Evolutionary conservation across 176 grass and related monocot species (phyloP).

Genomic region (Calamus simplicifolius): DNA sequence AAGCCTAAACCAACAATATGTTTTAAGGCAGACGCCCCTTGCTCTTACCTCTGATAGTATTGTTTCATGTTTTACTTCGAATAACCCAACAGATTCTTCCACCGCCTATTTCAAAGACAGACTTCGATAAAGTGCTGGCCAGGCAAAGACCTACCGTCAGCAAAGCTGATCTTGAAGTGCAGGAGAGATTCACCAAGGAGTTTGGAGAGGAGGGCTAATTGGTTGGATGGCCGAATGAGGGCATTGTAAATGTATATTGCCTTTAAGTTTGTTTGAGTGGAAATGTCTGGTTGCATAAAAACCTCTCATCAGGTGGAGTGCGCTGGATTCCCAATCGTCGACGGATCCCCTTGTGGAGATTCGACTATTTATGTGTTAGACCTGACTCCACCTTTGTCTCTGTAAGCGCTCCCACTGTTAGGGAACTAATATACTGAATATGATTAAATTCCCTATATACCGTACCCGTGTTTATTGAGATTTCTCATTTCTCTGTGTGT

Average conservation of each 20-base stretch:
- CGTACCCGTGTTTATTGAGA: too few species aligned
- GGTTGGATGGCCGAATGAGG: not conserved
- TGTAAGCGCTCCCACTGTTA: too few species aligned
- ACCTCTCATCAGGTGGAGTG: not conserved
- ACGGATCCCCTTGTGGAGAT: too few species aligned
- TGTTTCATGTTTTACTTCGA: not conserved
- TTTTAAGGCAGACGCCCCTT: not conserved
- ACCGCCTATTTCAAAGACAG: constrained; percentile 63
- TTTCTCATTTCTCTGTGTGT: too few species aligned
- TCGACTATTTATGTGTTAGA: too few species aligned
- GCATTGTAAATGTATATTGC: constrained; percentile 32
- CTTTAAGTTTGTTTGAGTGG: constrained; percentile 9
- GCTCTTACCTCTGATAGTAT: not conserved
- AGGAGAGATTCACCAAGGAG: constrained; percentile 93
- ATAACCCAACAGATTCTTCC: constrained; percentile 52
- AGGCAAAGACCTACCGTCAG: constrained; percentile 85
- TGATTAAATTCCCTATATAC: too few species aligned
- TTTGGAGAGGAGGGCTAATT: constrained; percentile 93
- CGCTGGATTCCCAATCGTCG: not conserved
- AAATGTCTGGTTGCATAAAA: constrained; percentile 6
- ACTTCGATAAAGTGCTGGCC: constrained; percentile 77
- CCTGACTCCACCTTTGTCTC: too few species aligned
- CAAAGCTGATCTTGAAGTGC: constrained; percentile 88
- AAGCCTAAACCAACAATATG: too few species aligned
- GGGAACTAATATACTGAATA: too few species aligned